Base-by-base conservation (phyloP, 2,329 filamentous ascomycete genomes). In the Xylaria sp. region DNA sequence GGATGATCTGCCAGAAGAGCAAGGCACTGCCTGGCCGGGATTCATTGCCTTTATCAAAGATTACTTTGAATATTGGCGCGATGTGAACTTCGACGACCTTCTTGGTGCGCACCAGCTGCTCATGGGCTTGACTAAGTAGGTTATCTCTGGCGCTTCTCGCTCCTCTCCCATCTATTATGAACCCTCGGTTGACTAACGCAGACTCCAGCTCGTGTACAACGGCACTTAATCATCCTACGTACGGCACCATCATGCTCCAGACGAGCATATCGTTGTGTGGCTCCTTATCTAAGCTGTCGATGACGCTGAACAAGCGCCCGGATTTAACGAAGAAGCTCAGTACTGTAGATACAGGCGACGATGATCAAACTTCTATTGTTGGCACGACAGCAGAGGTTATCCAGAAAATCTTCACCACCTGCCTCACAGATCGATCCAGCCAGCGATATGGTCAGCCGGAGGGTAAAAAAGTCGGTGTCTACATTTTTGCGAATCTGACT, bases 401-500 rank as follows among this genome's bases (percentile, higher is more conserved):
- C 68, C 92, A 97, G 70, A 92, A 94, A 78, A 94, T 94, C 25
- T 97, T 98, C 78, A 96, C 93, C 12, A 94, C 93, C 48, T 98
- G 95, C 73, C 83, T 97, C 41, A 94, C 92, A 3, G 94, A 97
- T 78, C 88, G 93, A 58, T 91, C 89, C 1, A 90, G 90, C 20
- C 89, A 87, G 32, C 85, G 89, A 13, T 87, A 87, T 73, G 89
- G 89, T 23, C 88, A 85, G 69, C 93, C 94, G 0, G 92, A 94
- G 75, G 94, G 94, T 64, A 97, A 94, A 78, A 94, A 95, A 77
- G 83, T 91, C 12, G 94, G 93, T 52, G 94, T 98, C 71, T 98
- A 98, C 82, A 90, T 93, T 68, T 94, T 97, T 81, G 94, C 94
- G 69, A 98, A 98, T 77, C 87, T 97, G 28, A 96, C 94, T 46